These are phyloP conservation scores for Tuber melanosporum DNA, from an alignment of 495 filamentous ascomycete species.

Conservation along the genomic window DNA sequence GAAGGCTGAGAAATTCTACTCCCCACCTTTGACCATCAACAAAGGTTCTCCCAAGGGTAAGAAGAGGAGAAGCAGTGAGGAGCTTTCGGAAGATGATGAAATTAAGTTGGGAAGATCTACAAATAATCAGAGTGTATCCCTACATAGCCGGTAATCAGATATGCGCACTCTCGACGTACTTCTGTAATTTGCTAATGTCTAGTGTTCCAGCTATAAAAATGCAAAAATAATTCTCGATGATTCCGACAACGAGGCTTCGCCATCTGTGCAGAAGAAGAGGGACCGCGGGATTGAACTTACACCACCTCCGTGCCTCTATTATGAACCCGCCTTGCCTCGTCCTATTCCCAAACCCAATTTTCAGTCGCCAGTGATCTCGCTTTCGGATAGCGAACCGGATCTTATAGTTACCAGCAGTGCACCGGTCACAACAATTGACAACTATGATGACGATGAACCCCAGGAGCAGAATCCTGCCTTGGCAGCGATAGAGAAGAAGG, in stretches of 20 bases:
- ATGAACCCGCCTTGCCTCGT: not conserved
- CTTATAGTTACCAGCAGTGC: not conserved
- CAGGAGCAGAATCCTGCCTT: constrained; percentile 7
- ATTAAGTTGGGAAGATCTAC: constrained; percentile 7
- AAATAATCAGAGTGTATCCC: constrained; percentile 7
- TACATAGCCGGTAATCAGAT: constrained; percentile 8
- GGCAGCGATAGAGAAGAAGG: constrained; percentile 25
- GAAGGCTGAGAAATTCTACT: constrained; percentile 12
- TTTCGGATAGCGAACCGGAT: constrained; percentile 2
- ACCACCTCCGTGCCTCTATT: constrained; percentile 24
- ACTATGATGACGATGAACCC: constrained; percentile 15
- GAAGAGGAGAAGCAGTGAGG: constrained; percentile 8
- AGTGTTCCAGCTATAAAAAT: constrained; percentile 13
- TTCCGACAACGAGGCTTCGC: constrained; percentile 11
- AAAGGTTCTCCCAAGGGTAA: constrained; percentile 24
- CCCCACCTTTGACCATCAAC: not conserved
- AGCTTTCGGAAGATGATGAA: constrained; percentile 19
- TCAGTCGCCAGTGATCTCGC: constrained; percentile 8
- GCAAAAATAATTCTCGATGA: constrained; percentile 23
- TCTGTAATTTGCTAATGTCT: constrained; percentile 16
- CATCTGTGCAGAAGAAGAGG: not conserved
- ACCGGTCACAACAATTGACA: not conserved
- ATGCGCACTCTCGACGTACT: not conserved
- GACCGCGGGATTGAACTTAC: constrained; percentile 22
- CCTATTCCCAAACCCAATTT: not conserved